Evolutionary conservation across 495 filamentous ascomycete species (phyloP).

Genomic region (Schizothecium vesticola): DNA sequence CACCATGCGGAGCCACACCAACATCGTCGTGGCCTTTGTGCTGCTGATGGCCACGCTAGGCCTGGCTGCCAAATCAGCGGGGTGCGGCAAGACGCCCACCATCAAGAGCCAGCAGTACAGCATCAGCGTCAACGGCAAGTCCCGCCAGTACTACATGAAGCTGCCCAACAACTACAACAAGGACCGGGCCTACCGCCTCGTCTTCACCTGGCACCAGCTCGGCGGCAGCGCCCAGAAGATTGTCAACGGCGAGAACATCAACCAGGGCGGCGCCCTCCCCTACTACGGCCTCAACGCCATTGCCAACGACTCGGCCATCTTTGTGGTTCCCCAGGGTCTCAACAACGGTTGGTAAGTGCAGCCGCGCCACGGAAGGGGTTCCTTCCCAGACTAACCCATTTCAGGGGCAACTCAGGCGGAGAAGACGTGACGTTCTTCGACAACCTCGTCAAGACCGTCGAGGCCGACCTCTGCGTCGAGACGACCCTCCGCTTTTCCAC

Average conservation of each 20-base stretch:
- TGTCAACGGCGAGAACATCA: constrained; percentile 29
- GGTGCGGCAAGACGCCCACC: constrained; percentile 38
- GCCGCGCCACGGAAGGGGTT: neutral
- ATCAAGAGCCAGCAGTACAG: constrained; percentile 29
- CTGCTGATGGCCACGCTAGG: neutral
- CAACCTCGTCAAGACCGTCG: constrained; percentile 32
- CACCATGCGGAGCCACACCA: neutral
- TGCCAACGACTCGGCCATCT: constrained; percentile 37
- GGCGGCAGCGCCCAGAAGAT: constrained; percentile 35
- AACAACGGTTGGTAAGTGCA: constrained; percentile 33
- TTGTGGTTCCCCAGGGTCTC: constrained; percentile 43
- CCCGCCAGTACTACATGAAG: constrained; percentile 35
- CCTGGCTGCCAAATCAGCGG: constrained; percentile 26
- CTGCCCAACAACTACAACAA: constrained; percentile 42
- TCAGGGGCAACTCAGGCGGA: constrained; percentile 34
- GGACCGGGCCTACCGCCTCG: constrained; percentile 35
- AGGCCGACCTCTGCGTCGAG: constrained; percentile 43
- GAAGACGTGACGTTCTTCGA: constrained; percentile 42
- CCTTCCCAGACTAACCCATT: neutral
- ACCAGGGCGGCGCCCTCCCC: constrained; percentile 26
- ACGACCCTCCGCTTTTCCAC: constrained; percentile 40
- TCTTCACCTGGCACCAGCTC: constrained; percentile 40
- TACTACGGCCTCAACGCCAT: constrained; percentile 41
- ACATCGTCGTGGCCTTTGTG: constrained; percentile 1
- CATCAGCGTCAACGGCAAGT: constrained; percentile 26